phyloP scores from a whole-genome alignment of 108 stramenopile genomes.

The Pelagomonas calceolata region DNA sequence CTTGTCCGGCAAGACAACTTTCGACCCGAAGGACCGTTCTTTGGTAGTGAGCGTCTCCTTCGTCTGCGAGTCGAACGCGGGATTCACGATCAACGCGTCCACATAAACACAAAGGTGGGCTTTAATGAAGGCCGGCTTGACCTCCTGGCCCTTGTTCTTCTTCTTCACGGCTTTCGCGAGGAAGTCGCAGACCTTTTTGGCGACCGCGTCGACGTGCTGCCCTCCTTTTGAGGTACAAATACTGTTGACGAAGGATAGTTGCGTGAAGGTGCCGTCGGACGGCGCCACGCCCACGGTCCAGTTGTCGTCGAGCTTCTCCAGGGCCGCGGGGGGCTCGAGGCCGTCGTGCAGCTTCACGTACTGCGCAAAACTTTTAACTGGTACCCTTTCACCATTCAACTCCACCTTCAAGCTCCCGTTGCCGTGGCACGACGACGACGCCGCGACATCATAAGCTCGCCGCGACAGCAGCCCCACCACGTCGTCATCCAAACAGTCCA shows the following conservation, averaged over 20 bases:
- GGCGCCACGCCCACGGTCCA: slow-evolving; percentile 93
- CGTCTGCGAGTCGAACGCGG: slow-evolving; percentile 93
- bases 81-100: slow-evolving; percentile 91
- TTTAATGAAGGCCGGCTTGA: slow-evolving; percentile 81
- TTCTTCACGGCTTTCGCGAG: slow-evolving; percentile 52
- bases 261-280: slow-evolving; percentile 74
- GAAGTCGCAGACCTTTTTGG: slow-evolving; percentile 65
- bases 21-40: slow-evolving; percentile 57
- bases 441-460: slow-evolving; percentile 98
- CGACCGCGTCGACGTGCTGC: slow-evolving; percentile 75
- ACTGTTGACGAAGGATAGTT: slow-evolving; percentile 94
- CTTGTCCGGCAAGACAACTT: slow-evolving; percentile 58
- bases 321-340: slow-evolving; percentile 59
- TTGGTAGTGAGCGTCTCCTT: slow-evolving; percentile 89
- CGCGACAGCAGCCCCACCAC: slow-evolving; percentile 74
- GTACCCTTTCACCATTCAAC: slow-evolving; percentile 79
- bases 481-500: slow-evolving; percentile 78
- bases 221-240: slow-evolving; percentile 95
- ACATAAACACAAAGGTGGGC: slow-evolving; percentile 89
- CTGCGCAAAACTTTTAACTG: slow-evolving; percentile 77
- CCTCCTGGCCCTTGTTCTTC: slow-evolving; percentile 85
- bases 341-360: slow-evolving; percentile 83
- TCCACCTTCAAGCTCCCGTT: slow-evolving; percentile 73
- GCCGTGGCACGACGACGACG: slow-evolving; percentile 58
- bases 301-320: slow-evolving; percentile 66